Conservation (phyloP, 306 rosid genomes). For the Fragaria nilgerrensis region DNA sequence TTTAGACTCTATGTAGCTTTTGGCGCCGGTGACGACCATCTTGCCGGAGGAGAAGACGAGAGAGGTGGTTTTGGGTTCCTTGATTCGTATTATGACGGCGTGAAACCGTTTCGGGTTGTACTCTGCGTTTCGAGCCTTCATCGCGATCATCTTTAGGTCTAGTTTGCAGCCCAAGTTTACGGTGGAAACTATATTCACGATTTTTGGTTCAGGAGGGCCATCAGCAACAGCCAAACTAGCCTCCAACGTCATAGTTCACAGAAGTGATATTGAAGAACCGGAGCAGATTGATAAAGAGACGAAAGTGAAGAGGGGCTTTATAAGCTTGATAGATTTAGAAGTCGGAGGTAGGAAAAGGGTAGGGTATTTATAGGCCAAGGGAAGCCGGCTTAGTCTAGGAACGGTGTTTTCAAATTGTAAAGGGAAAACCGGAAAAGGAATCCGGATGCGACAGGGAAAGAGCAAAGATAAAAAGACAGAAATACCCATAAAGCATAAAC, state of each 20-base stretch:
- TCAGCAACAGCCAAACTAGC: neutral
- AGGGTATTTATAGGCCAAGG: neutral
- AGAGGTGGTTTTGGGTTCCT: neutral
- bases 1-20: neutral
- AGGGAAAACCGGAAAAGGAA: neutral
- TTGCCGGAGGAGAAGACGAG: neutral
- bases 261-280: neutral
- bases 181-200: neutral
- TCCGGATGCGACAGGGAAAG: neutral
- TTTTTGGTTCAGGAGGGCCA: no score
- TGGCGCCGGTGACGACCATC: conserved; percentile 13
- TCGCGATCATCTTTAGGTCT: neutral
- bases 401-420: neutral
- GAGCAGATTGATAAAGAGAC: neutral
- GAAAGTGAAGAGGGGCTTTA: neutral
- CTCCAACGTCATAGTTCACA: neutral
- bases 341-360: neutral
- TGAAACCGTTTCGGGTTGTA: neutral
- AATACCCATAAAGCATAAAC: neutral
- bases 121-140: neutral
- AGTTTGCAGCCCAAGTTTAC: neutral
- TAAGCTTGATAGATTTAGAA: neutral
- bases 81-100: neutral
- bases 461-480: neutral
- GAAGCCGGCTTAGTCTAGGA: neutral